Percentiles rank a stretch among this genome's conserved stretches.
These are phyloP conservation scores for Vitis hybrid DNA, from an alignment of 177 flowering plant genomes.

Conservation along the genomic window DNA sequence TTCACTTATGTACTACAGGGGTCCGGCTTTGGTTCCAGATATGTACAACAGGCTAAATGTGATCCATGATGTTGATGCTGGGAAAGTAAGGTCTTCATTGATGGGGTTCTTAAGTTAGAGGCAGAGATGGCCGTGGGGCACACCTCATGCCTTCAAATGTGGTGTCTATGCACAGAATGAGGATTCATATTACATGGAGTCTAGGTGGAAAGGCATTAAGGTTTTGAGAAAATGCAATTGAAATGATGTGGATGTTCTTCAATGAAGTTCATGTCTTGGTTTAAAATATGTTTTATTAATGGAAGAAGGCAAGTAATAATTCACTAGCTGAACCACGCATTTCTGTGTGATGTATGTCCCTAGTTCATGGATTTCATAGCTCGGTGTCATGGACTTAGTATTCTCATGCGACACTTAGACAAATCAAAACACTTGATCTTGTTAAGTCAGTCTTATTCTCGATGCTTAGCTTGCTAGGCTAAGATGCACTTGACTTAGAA, in stretches of 20 bases:
- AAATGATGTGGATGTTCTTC: too few species aligned
- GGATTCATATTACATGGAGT: conserved; percentile 48
- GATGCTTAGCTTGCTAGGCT: rapidly evolving
- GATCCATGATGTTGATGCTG: conserved; percentile 41
- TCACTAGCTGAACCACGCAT: too few species aligned
- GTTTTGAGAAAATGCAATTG: conserved; percentile 20
- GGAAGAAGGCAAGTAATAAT: too few species aligned
- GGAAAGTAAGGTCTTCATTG: conserved; percentile 34
- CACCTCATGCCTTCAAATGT: conserved; percentile 43
- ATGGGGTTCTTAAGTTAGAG: conserved; percentile 27
- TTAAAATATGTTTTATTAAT: too few species aligned
- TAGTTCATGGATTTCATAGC: too few species aligned
- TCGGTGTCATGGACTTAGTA: too few species aligned
- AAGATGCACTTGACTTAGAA: too few species aligned
- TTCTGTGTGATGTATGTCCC: too few species aligned
- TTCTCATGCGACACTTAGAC: too few species aligned
- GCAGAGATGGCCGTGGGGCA: conserved; percentile 30
- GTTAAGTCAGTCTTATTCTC: rapidly evolving
- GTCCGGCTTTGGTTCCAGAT: conserved; percentile 21
- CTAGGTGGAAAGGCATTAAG: conserved; percentile 47
- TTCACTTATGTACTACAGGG: conserved; percentile 34
- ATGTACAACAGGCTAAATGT: conserved; percentile 45
- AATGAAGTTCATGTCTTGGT: too few species aligned
- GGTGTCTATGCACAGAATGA: conserved; percentile 47
- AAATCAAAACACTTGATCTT: too few species aligned